Evolutionary conservation across 805 yeast species (phyloP), one percentile per base, ranked within the genome.

Genomic region (Yarrowia osloensis): DNA sequence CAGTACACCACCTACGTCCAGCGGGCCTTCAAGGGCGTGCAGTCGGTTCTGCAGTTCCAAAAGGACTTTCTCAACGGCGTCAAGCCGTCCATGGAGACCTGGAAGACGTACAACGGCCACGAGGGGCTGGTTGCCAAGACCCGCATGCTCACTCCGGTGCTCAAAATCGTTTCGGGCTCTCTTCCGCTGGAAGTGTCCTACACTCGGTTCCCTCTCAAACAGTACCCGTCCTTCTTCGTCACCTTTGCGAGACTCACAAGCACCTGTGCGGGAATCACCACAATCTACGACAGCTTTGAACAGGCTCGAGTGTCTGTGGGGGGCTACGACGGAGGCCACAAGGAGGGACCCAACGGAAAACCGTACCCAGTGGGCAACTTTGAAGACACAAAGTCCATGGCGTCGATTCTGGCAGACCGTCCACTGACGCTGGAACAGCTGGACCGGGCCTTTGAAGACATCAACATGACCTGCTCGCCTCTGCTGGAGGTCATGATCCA

Each of bases 1-100:
- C 70, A 70, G 35, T 70, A 72, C 52, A 67, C 73, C 28, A 54
- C n/a, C 46, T 62, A 8, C 65, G 68, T 9, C 28, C 24, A 17
- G 5, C 15, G 59, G 62, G n/a, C 57, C 67, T 12, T 39, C 74
- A n/a, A 33, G 31, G 9, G 72, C 71, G 1, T 65, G 71, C 46
- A 42, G 46, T 3, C 62, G 37, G 17, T 69, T 21, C 35, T 69
- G 12, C 47, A 49, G 33, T 22, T 33, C n/a, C 65, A 67, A 28
- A 52, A 65, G 24, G 52, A 67, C 26, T 55, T 68, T 31, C 49
- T 70, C 39, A 31, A 55, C 26, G 47, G 42, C 4, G 63, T 47
- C 13, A 40, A 62, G 6, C 77, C 76, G 0, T 67, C 71, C 1
- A 17, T 13, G 31, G 61, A 54, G 11, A 12, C 12, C 11, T 54